Conservation (phyloP, 768 basidiomycete species). For the Trametes villosa region DNA sequence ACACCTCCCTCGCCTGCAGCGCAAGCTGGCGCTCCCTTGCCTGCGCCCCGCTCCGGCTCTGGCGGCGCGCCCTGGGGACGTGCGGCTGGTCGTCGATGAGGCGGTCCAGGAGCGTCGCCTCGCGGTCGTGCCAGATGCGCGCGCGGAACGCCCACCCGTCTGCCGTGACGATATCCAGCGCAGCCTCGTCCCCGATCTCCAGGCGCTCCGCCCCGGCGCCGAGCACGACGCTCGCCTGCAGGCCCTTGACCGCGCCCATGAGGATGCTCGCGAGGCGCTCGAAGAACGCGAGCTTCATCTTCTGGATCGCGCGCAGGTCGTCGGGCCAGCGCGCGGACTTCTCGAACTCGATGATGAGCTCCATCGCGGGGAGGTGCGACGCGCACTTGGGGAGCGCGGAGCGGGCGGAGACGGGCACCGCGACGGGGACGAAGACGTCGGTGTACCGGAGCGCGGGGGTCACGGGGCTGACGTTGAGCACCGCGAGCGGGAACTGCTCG, state of each 20-base stretch:
- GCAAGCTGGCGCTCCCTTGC: slow-evolving; percentile 59
- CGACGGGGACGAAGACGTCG: slow-evolving; percentile 78
- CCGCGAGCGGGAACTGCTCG: slow-evolving; percentile 71
- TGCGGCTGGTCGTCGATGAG: slow-evolving; percentile 53
- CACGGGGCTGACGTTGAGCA: slow-evolving; percentile 75
- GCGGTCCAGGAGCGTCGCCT: slow-evolving; percentile 76
- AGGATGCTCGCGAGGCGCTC: slow-evolving; percentile 75
- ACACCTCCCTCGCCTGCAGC: slow-evolving; percentile 57
- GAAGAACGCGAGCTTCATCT: slow-evolving; percentile 91
- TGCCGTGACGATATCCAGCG: slow-evolving; percentile 76
- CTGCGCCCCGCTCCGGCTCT: slow-evolving; percentile 23
- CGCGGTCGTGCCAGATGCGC: slow-evolving; percentile 87
- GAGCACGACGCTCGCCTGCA: slow-evolving; percentile 62
- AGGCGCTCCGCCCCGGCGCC: slow-evolving; percentile 51
- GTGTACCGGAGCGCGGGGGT: slow-evolving; percentile 84
- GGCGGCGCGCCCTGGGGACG: slow-evolving; percentile 31
- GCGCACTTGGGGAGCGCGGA: slow-evolving; percentile 60
- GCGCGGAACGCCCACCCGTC: slow-evolving; percentile 89
- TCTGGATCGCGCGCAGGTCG: slow-evolving; percentile 89
- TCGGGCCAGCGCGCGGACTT: slow-evolving; percentile 95
- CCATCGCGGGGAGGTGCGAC: slow-evolving; percentile 69
- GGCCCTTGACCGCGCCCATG: slow-evolving; percentile 52
- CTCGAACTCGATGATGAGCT: slow-evolving; percentile 87
- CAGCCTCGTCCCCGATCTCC: slow-evolving; percentile 67
- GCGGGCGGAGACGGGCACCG: slow-evolving; percentile 59